Conservation (phyloP, 257 asterid genomes). For the Sherardia arvensis region DNA sequence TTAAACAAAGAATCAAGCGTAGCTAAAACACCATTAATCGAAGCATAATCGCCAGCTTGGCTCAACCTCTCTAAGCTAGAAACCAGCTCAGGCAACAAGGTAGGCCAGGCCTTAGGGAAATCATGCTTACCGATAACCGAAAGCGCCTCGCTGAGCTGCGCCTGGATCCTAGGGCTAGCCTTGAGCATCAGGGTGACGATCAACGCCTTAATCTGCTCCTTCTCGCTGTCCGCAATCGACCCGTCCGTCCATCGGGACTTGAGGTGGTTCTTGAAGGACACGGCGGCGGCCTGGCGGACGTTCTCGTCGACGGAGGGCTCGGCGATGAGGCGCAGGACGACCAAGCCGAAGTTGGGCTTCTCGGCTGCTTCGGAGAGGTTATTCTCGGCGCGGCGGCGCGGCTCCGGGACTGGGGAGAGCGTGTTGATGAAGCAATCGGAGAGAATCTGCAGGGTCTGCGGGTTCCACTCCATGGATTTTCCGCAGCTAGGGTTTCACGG, state of each 20-base stretch:
- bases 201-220: constrained; percentile 65
- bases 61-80: constrained; percentile 43
- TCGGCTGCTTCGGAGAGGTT: constrained; percentile 56
- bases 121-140: constrained; percentile 74
- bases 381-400: constrained; percentile 70
- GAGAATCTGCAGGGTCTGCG: constrained; percentile 58
- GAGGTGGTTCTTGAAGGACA: constrained; percentile 75
- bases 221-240: constrained; percentile 49
- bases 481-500: constrained; percentile 16
- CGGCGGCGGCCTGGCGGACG: constrained; percentile 91
- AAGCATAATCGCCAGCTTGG: constrained; percentile 56
- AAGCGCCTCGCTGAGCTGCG: constrained; percentile 82
- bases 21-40: constrained; percentile 70
- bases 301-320: constrained; percentile 70
- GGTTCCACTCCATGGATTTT: constrained; percentile 60
- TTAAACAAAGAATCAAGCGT: constrained; percentile 60
- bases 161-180: constrained; percentile 50
- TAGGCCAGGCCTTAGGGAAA: constrained; percentile 68
- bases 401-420: constrained; percentile 64
- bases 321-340: constrained; percentile 77
- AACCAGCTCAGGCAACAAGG: constrained; percentile 73
- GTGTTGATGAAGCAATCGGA: constrained; percentile 80
- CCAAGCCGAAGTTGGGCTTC: constrained; percentile 61
- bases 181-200: constrained; percentile 63
- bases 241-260: constrained; percentile 57